Evolutionary conservation across 179 eudicot genomes (phyloP), one percentile per base, ranked within the genome.

Genomic region (Drosera spatulata): DNA sequence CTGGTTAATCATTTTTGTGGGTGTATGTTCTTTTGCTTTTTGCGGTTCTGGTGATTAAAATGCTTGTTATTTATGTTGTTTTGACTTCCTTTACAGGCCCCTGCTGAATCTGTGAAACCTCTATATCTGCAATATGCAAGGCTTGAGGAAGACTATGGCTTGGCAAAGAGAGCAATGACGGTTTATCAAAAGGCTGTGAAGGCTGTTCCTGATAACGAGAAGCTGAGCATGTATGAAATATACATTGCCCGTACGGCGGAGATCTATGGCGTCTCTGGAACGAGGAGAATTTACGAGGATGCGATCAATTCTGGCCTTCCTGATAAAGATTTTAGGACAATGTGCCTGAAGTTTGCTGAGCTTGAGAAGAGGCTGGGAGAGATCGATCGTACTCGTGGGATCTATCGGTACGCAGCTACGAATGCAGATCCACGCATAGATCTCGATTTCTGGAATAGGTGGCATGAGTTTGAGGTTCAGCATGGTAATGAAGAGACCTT

Each of bases 401-500:
- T 88, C 42, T 88, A 74, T 57, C 49, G 66, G 7, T 77, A 82
- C 69, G 85, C 96, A 42, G 86, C 96, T 44, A 78, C 69, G 62
- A 77, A 82, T 66, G 85, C 93, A 3, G 96, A 88, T 75, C 96
- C 96, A 5, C 81, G 96, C 68, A 80, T 90, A 41, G 89, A 82
- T 69, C 82, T 80, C 57, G 88, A 82, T 55, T 79, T 88, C 71
- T 93, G 99, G 99, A 77, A 61, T 47, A 75, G 75, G 60, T 88
- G 99, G 99, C 82, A 88, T 63, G 93, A 82, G 7, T 93, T 93
- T 74, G 99, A 93, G 73, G 96, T 86, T 59, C 88, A 93, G 22
- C 95, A 88, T 71, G 99, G 99, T 11, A 88, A 93, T 61, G 93
- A 88, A 66, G 99, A 88, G 65, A 93, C 96, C 57, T 93, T 93